Evolutionary conservation across 352 stramenopile genomes (phyloP).

Genomic region (Phytophthora brassicae): DNA sequence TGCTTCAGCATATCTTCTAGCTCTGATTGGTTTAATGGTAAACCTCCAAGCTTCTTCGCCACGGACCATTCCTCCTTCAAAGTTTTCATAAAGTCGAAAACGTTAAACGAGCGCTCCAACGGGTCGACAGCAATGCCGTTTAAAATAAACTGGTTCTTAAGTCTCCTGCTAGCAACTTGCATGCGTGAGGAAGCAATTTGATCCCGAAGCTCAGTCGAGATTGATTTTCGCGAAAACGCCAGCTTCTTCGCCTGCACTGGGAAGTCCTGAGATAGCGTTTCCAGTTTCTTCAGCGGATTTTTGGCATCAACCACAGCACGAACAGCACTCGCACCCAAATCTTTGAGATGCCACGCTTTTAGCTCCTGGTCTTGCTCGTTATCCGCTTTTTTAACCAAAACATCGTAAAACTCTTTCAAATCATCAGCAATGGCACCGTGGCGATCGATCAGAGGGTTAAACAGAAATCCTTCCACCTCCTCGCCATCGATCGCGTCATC

Average conservation of each 20-base stretch:
- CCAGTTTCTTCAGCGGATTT: constrained; percentile 77
- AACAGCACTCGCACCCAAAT: constrained; percentile 84
- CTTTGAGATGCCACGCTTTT: constrained; percentile 89
- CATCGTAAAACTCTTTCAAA: constrained; percentile 56
- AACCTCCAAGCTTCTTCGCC: constrained; percentile 58
- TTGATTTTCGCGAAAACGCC: constrained; percentile 59
- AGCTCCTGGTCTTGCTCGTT: constrained; percentile 42
- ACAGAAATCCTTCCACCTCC: constrained; percentile 69
- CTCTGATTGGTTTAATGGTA: constrained; percentile 51
- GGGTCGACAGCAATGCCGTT: constrained; percentile 87
- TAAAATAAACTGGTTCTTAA: constrained; percentile 81
- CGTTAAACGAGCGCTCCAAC: constrained; percentile 87
- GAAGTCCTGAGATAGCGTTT: constrained; percentile 89
- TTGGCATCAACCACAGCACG: constrained; percentile 70
- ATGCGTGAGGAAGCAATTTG: constrained; percentile 42
- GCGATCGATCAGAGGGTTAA: constrained; percentile 51
- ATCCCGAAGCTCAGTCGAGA: constrained; percentile 50
- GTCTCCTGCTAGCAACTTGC: constrained; percentile 30
- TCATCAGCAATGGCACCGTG: constrained; percentile 46
- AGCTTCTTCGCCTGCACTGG: constrained; percentile 81
- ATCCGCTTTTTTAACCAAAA: constrained; percentile 51
- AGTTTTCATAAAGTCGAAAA: constrained; percentile 88
- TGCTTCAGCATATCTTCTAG: constrained; percentile 60
- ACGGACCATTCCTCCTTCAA: constrained; percentile 81
- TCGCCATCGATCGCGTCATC: constrained; percentile 49